phyloP scores from a whole-genome alignment of 306 rosid genomes.

The Corylus heterophylla region DNA sequence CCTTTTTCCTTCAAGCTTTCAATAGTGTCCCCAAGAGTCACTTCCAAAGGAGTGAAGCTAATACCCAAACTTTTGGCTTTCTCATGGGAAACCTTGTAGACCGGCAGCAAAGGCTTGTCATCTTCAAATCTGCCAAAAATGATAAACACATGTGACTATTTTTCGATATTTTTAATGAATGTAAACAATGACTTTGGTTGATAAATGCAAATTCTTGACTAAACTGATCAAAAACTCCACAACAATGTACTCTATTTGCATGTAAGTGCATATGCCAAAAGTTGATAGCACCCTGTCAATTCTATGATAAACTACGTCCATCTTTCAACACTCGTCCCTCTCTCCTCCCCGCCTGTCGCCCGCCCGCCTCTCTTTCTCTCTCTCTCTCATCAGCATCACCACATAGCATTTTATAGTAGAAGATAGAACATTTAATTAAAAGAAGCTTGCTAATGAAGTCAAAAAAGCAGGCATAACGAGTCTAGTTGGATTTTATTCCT shows the following conservation, averaged over 20 bases:
- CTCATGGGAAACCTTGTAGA: slow-evolving; percentile 26
- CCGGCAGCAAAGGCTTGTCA: slow-evolving; percentile 11
- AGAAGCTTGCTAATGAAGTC: too few relatives aligned
- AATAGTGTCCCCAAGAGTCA: slow-evolving; percentile 18
- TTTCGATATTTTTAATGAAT: neutral
- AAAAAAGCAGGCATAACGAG: too few relatives aligned
- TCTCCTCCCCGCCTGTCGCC: too few relatives aligned
- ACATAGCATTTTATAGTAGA: too few relatives aligned
- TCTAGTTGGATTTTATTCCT: too few relatives aligned
- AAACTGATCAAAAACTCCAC: too few relatives aligned
- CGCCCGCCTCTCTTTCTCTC: too few relatives aligned
- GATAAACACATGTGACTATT: neutral
- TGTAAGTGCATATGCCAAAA: too few relatives aligned
- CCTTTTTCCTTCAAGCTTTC: slow-evolving; percentile 22
- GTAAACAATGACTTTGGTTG: neutral
- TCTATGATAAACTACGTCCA: neutral
- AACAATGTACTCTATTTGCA: too few relatives aligned
- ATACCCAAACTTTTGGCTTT: slow-evolving; percentile 23
- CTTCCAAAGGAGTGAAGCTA: slow-evolving; percentile 29
- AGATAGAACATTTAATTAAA: too few relatives aligned
- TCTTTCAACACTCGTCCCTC: neutral
- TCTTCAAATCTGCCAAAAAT: slow-evolving; percentile 25
- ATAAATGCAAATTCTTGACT: neutral
- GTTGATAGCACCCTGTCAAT: neutral
- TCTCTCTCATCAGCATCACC: too few relatives aligned